phyloP scores from a whole-genome alignment of 139 green algal species.

The Picochlorum sp. region DNA sequence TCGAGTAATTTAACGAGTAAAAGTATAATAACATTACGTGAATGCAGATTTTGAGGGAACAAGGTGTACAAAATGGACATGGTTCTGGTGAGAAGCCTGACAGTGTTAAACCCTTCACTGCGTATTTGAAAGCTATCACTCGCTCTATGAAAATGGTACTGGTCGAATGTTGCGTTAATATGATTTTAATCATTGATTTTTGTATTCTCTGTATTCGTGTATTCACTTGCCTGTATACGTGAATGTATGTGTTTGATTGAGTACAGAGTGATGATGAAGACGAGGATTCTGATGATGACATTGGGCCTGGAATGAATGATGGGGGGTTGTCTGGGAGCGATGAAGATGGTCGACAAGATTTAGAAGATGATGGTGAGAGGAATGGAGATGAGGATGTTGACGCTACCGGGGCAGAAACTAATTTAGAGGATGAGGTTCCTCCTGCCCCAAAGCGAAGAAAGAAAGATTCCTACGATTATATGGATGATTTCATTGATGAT shows the following conservation, averaged over 20 bases:
- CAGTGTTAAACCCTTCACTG: no score
- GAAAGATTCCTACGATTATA: slow-evolving; percentile 5
- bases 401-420: not conserved
- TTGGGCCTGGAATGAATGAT: not conserved
- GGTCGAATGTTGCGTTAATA: not conserved
- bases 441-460: not conserved
- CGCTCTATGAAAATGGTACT: not conserved
- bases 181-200: not conserved
- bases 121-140: not conserved
- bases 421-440: not conserved
- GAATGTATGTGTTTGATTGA: no score
- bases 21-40: no score
- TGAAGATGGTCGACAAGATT: not conserved
- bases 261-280: not conserved
- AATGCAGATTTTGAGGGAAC: no score
- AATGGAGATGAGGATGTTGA: not conserved
- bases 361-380: not conserved
- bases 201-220: not conserved
- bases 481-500: slow-evolving; percentile 10
- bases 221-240: no score
- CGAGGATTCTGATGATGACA: not conserved
- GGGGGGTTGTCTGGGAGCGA: not conserved
- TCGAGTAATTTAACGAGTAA: no score
- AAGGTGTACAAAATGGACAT: no score
- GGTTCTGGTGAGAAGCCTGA: no score